Evolutionary conservation across 306 rosid species (phyloP), one percentile per base, ranked within the genome.

Genomic region (Vigna angularis): DNA sequence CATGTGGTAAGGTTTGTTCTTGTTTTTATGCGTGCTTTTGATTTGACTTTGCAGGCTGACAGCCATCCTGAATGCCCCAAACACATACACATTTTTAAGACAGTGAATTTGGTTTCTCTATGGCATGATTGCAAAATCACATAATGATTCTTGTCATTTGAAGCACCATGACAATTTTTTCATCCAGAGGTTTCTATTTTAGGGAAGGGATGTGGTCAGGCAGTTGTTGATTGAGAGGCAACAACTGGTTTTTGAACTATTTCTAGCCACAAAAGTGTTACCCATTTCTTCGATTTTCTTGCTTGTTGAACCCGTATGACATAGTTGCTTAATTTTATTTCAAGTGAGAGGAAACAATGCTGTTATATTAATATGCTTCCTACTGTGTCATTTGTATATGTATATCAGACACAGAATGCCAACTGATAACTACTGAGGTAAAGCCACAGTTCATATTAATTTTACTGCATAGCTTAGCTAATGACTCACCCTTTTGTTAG

Each of bases 371-470:
- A n/a, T 45, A 59, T 58, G 17, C 17, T 42, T 56, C 16, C 67
- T 7, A 36, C 15, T 20, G 20, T 36, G 5, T 38, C 28, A 42
- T 56, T 42, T 22, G 16, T 59, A 9, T 47, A 28, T 45, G 36
- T 47, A 28, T 17, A 74, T 62, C 70, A 61, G 48, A 45, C 40
- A 47, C n/a, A 17, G 58, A 28, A 64, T 22, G 73, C 4, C 12
- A 20, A 61, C 14, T 38, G 57, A 44, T 77, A 53, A 55, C 40
- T 16, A 52, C 18, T 53, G 58, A 49, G 72, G 73, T 22, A 12
- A 44, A 44, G 13, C 20, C 15, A 20, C 20, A 63, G 48, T 4
- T 20, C 13, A 14, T 67, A 24, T 47, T 45, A 20, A 42, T 66
- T 44, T 42, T 20, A 42, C 36, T 1, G 3, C 20, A 26, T 74